Base-by-base conservation (phyloP, 2,329 filamentous ascomycete genomes). In the Metarhizium album region DNA sequence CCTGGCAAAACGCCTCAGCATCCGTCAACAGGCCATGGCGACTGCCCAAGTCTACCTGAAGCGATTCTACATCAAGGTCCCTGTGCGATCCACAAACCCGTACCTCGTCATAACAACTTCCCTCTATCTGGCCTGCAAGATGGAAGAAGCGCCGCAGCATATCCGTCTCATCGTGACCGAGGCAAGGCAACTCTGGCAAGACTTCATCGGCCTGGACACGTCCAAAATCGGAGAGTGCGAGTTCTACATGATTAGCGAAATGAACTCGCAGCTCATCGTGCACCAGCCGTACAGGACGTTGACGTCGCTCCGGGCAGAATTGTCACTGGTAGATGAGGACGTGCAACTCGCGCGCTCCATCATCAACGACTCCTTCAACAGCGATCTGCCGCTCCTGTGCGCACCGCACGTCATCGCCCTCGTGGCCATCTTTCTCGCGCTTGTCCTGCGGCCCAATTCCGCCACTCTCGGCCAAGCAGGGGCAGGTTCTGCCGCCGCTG, bases 91-190 rank as follows among this genome's bases (percentile, higher is more conserved):
- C 55, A 95, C 90, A 46, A 98, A 97, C 60, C 90, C 91, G 3
- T 95, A 95, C 64, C 82, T 97, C 35, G 82, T 97, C 52, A 79
- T 95, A 57, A 85, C 90, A n/a, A 97, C 93, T 1, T 87, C 91
- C 4, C 78, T 97, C 54, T 98, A 98, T 66, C 75, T 98, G 35
- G 90, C 93, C 20, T 95, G 90, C 72, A 98, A 98, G 70, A 95
- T 95, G 82, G 93, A 98, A 67, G 93, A 98, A 67, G 90, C 84
- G 47, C 93, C 93, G 2, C 91, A 97, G 66, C 93, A 98, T 66
- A 97, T 98, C 61, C 82, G 93, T 29, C 79, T 95, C 56, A 84
- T 98, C 52, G 84, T 93, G 11, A 84, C 82, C 45, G 93, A 98
- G 67, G 89, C 90, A 3, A 83, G 89, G 33, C 80, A 85, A 52